Base-by-base conservation (phyloP, 2,329 filamentous ascomycete genomes). In the Colletotrichum tropicale region DNA sequence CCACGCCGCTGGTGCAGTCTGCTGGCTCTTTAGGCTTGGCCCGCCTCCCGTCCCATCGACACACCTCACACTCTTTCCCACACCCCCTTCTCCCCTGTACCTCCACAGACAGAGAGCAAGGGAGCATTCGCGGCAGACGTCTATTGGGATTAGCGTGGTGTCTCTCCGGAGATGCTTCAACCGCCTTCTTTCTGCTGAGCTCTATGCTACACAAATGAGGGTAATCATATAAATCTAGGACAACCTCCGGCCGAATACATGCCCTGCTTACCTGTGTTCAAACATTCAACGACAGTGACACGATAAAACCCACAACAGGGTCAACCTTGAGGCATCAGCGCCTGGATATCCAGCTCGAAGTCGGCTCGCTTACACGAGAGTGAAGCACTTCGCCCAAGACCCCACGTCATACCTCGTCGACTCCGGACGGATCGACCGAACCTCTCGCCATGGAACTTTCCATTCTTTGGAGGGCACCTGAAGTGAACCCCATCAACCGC, bases 401-500 rank as follows among this genome's bases (percentile, higher is more conserved):
- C n/a, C 12, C 26, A 55, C 9, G 38, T 15, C 3, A 65, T 1
- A 30, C 70, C 21, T 62, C 15, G 7, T n/a, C 36, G 43, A 32
- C 21, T 9, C 74, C 21, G 26, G 15, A 56, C 70, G 26, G 15
- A 26, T 18, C 21, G n/a, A 30, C 21, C 21, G 21, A 30, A 60
- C 5, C 28, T 26, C 26, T 80, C 75, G 77, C 72, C 30, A 83
- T 86, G 82, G 83, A 82, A 78, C 56, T 86, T 36, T 81, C 83
- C 9, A 81, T 85, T 78, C 83, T 88, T 10, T 91, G 87, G 84
- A 83, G 80, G 78, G 88, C 91, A 36, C 95, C 95, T 55, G 91
- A 94, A 82, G 86, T 98, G 86, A 98, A 98, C 83, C 95, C 95
- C 12, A 90, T 95, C 86, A 98, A 94, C 86, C 89, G 90, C 74